Evolutionary conservation across 2,329 filamentous ascomycete species (phyloP).

Genomic region (Cadophora sp.): DNA sequence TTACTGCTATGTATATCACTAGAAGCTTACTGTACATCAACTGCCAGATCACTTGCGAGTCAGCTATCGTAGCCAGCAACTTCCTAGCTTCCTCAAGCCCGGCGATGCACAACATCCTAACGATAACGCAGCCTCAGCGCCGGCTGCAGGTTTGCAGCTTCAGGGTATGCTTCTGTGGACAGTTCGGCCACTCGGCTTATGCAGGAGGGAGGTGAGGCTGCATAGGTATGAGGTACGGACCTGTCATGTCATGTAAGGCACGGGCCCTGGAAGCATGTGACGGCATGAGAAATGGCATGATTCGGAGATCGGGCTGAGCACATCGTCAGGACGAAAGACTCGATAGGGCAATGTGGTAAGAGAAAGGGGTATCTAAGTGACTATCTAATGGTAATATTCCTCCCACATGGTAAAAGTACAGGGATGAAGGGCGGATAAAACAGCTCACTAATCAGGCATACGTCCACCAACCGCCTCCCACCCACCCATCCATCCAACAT

Average conservation of each 20-base stretch:
- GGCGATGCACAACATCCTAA: too few relatives aligned
- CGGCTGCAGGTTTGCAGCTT: background rate
- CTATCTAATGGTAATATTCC: background rate
- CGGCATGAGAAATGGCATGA: background rate
- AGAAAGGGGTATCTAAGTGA: background rate
- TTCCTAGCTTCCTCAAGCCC: too few relatives aligned
- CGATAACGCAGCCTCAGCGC: too few relatives aligned
- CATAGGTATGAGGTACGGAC: too few relatives aligned
- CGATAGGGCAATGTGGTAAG: background rate
- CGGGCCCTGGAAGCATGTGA: background rate
- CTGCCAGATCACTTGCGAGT: too few relatives aligned
- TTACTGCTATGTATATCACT: too few relatives aligned
- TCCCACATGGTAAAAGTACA: background rate
- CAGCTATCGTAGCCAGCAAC: too few relatives aligned
- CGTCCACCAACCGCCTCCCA: background rate
- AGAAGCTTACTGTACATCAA: too few relatives aligned
- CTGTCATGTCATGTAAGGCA: constrained; percentile 11
- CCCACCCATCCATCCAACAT: background rate
- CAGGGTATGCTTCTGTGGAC: background rate
- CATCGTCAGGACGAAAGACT: too few relatives aligned
- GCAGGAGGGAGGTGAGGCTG: background rate
- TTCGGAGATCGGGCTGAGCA: background rate
- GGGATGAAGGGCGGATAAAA: background rate
- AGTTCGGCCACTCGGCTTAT: background rate
- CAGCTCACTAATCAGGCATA: background rate